Conservation (phyloP, 1,284 basidiomycete genomes). For the Naganishia liquefaciens region DNA sequence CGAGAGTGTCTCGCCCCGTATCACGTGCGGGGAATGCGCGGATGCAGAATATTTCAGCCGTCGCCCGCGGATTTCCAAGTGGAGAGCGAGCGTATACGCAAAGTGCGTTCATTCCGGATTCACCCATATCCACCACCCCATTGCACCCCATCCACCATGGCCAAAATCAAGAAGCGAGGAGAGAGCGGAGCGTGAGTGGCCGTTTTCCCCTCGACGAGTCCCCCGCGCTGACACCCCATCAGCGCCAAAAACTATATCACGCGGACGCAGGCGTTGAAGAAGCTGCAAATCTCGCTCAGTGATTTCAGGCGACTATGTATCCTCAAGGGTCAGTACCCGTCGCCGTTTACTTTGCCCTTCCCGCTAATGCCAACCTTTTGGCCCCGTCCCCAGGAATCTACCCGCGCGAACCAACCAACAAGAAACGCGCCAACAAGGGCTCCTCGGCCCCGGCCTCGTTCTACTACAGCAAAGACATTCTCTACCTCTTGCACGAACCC, state of each 20-base stretch:
- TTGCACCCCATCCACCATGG: conserved; percentile 64
- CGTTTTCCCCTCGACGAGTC: background rate
- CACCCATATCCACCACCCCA: background rate
- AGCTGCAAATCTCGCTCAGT: conserved; percentile 92
- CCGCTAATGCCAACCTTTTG: background rate
- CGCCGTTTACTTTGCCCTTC: background rate
- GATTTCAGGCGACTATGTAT: conserved; percentile 98
- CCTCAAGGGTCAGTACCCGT: conserved; percentile 73
- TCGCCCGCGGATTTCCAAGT: no score
- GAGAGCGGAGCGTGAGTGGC: conserved; percentile 70
- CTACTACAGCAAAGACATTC: conserved; percentile 98
- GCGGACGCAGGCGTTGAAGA: conserved; percentile 83
- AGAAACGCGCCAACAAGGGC: conserved; percentile 96
- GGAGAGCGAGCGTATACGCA: background rate
- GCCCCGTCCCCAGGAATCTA: conserved; percentile 72
- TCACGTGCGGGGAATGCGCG: conserved; percentile 12
- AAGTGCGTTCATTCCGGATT: background rate
- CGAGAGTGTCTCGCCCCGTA: no score
- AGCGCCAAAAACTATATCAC: conserved; percentile 91
- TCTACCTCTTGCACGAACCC: conserved; percentile 95
- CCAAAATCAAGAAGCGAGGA: conserved; percentile 83
- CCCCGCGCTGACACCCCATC: conserved; percentile 25
- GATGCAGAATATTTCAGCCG: conserved; percentile 23
- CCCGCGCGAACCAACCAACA: conserved; percentile 88
- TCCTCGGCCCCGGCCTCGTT: conserved; percentile 95